Percentiles rank a stretch among this genome's conserved stretches.
Conservation (phyloP, 2,329 filamentous ascomycete species). For the Pyricularia sp. region DNA sequence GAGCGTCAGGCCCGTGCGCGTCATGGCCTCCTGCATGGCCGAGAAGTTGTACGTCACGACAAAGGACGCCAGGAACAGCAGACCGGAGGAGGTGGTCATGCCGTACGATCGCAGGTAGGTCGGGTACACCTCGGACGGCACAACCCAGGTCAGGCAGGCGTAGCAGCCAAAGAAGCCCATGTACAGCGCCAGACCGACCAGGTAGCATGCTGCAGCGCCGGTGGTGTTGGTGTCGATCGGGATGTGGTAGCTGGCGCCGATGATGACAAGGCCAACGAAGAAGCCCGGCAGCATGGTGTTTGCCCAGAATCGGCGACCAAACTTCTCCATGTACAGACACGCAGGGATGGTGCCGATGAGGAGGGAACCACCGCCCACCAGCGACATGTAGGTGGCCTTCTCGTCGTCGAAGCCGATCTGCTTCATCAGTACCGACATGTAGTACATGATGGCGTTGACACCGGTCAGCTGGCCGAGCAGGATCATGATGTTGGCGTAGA, state of each 20-base stretch:
- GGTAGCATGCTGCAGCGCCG: conserved; percentile 49
- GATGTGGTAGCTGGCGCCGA: conserved; percentile 55
- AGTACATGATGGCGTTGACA: conserved; percentile 64
- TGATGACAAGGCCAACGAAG: conserved; percentile 58
- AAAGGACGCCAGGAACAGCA: conserved; percentile 61
- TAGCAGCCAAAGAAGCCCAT: conserved; percentile 61
- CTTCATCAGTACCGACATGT: conserved; percentile 59
- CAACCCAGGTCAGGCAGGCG: conserved; percentile 55
- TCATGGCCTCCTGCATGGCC: conserved; percentile 60
- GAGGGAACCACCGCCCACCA: conserved; percentile 60
- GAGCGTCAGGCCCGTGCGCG: conserved; percentile 52
- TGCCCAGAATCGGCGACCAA: conserved; percentile 66
- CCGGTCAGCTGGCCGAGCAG: conserved; percentile 62
- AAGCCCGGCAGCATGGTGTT: conserved; percentile 63
- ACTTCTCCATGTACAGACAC: conserved; percentile 62
- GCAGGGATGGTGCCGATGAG: conserved; percentile 60
- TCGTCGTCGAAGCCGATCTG: conserved; percentile 55
- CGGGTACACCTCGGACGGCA: conserved; percentile 62
- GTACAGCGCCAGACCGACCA: conserved; percentile 59
- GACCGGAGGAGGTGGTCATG: conserved; percentile 61
- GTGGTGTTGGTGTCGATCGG: conserved; percentile 31
- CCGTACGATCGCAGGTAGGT: conserved; percentile 65
- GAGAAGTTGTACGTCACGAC: conserved; percentile 70
- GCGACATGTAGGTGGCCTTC: conserved; percentile 62
- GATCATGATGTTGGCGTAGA: conserved; percentile 64